phyloP scores from a whole-genome alignment of 1,284 basidiomycete species.

The Fomitopsis pinicola region DNA sequence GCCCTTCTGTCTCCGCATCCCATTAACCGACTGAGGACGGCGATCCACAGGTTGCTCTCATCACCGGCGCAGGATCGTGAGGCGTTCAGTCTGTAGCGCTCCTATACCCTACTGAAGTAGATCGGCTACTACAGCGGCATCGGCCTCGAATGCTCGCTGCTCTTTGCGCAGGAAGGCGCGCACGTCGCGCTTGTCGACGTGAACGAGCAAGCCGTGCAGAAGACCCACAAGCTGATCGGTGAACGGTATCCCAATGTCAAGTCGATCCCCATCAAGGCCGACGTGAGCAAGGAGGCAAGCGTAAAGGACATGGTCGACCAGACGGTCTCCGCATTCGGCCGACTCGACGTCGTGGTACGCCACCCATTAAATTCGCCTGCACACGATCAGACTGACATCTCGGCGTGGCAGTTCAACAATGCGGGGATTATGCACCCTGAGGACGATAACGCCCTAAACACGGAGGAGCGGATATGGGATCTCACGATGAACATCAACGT shows the following conservation, averaged over 20 bases:
- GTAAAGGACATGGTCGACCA: constrained; percentile 78
- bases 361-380: no score
- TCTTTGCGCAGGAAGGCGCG: constrained; percentile 92
- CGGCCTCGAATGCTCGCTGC: constrained; percentile 87
- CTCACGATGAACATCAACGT: constrained; percentile 92
- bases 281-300: constrained; percentile 87
- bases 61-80: constrained; percentile 84
- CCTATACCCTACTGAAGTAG: not conserved
- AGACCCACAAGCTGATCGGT: constrained; percentile 61
- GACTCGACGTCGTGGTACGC: constrained; percentile 88
- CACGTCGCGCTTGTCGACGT: constrained; percentile 86
- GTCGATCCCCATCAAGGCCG: constrained; percentile 72
- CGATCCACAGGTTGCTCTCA: constrained; percentile 58
- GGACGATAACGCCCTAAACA: constrained; percentile 93
- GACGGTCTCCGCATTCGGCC: constrained; percentile 81
- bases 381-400: not conserved
- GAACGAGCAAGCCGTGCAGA: constrained; percentile 75
- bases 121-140: constrained; percentile 66
- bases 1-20: constrained; percentile 9
- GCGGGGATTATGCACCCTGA: constrained; percentile 94
- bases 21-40: not conserved
- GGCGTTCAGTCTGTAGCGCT: not conserved
- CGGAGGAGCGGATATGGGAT: constrained; percentile 95
- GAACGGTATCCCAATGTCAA: constrained; percentile 69
- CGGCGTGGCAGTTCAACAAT: constrained; percentile 72